Evolutionary conservation across 2,329 filamentous ascomycete genomes (phyloP).

Genomic region (Ceratocystis eucalypticola): DNA sequence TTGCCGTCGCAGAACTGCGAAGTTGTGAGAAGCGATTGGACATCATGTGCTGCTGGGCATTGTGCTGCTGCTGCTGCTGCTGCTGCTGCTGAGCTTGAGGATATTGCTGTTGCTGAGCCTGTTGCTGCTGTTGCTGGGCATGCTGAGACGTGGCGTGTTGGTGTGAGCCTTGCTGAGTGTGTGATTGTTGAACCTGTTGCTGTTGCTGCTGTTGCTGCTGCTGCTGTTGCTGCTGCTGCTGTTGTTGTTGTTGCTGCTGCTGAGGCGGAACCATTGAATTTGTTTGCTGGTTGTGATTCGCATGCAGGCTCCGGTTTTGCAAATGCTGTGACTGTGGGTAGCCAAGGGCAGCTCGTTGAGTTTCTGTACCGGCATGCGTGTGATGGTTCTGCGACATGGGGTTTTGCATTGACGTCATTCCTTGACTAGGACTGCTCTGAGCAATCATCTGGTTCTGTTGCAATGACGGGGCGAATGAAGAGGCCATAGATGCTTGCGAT

Average conservation of each 20-base stretch:
- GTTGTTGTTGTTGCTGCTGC: constrained; percentile 16
- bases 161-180: constrained; percentile 17
- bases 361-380: constrained; percentile 7
- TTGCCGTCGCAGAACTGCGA: neutral
- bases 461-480: constrained; percentile 12
- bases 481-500: constrained; percentile 12
- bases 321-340: constrained; percentile 10
- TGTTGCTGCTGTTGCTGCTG: constrained; percentile 1
- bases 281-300: constrained; percentile 19
- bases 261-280: constrained; percentile 6
- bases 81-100: constrained; percentile 19
- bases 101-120: constrained; percentile 15
- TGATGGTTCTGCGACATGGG: constrained; percentile 15
- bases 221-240: constrained; percentile 19
- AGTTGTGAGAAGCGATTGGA: constrained; percentile 2
- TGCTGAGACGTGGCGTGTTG: constrained; percentile 19
- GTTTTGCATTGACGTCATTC: constrained; percentile 5
- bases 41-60: constrained; percentile 1
- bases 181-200: constrained; percentile 8
- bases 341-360: constrained; percentile 8
- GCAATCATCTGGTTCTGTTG: constrained; percentile 17
- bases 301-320: neutral
- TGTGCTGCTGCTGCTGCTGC: constrained; percentile 20
- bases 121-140: constrained; percentile 19
- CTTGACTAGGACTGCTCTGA: constrained; percentile 13